Base-by-base conservation (phyloP, 805 yeast species). In the Candida suzukii region DNA sequence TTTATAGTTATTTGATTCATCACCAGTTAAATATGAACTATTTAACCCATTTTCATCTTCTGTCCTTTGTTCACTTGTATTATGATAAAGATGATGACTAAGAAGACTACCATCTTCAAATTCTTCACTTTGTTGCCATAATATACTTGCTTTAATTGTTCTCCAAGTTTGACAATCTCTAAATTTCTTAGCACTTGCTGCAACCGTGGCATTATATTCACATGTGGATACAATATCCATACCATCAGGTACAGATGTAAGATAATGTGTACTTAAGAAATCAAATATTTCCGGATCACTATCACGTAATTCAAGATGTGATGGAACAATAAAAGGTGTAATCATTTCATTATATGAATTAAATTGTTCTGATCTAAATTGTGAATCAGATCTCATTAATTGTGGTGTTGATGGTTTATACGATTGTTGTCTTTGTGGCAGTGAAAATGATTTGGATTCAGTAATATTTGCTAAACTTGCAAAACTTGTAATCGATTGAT, bases 141-240 rank as follows among this genome's bases (percentile, higher is more conserved):
- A 54, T 4, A 80, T 57, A 24, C 78, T 63, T 27, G 72, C 73
- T 13, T 74, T 73, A 5, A 81, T 58, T 3, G 79, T 68, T 44
- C 70, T 60, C 88, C 88, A 82, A 0, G 77, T 70, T 51, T 78
- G 85, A 41, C 80, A 67, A 41, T 78, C 83, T 43, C 85, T 59
- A 40, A 63, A 65, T 38, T 67, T 58, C 16, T 68, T 67, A 1
- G 70, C 82, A 36, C 68, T 64, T 0, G 71, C 71, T 0, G 84
- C 84, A 9, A 76, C 63, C 16, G 67, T 60, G 0, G 86, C 73
- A 52, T 83, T 83, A 49, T 68, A 61, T 19, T 70, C 64, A 51
- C 86, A 81, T 2, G 71, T 78, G 35, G 79, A 78, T 13, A 67
- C 53, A 14, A 79, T 61, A 22, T 67, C 63, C 51, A 76, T 67